phyloP scores from a whole-genome alignment of 768 basidiomycete genomes.

The Leccinum sublutescens region DNA sequence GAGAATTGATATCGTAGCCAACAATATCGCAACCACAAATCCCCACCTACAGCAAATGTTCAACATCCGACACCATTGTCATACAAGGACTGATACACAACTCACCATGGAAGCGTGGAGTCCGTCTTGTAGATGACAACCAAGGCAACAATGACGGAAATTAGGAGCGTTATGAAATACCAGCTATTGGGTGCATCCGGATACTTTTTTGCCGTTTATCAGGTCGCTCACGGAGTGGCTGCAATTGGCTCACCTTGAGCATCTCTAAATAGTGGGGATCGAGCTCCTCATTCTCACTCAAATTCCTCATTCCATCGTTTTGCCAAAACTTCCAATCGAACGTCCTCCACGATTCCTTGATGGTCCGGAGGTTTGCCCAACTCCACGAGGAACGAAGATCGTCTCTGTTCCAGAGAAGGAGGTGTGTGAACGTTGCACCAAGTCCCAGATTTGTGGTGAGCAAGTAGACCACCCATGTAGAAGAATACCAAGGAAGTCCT shows the following conservation, averaged over 20 bases:
- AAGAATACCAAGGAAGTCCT: conserved; percentile 33
- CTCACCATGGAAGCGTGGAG: conserved; percentile 53
- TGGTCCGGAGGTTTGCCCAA: conserved; percentile 38
- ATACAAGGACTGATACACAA: background rate
- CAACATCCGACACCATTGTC: background rate
- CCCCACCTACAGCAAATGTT: conserved; percentile 37
- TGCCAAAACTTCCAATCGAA: conserved; percentile 40
- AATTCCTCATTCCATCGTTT: conserved; percentile 18
- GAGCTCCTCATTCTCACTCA: conserved; percentile 39
- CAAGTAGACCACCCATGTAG: conserved; percentile 23
- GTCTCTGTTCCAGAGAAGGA: conserved; percentile 51
- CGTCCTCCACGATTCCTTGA: conserved; percentile 25
- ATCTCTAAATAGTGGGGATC: conserved; percentile 58
- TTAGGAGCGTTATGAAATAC: conserved; percentile 29
- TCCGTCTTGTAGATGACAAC: conserved; percentile 52
- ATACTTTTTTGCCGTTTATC: conserved; percentile 26
- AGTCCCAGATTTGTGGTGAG: conserved; percentile 28
- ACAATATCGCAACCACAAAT: conserved; percentile 47
- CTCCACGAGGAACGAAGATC: conserved; percentile 48
- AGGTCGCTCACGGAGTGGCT: conserved; percentile 15
- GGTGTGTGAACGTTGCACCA: conserved; percentile 51
- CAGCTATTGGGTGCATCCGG: conserved; percentile 35
- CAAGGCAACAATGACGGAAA: conserved; percentile 49
- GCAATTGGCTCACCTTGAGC: conserved; percentile 31
- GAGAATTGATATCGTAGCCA: conserved; percentile 51